A percentile compares a stretch with the other conserved stretches of the same genome.
Evolutionary conservation across 1,284 basidiomycete genomes (phyloP).

Genomic region (Malassezia vespertilionis): DNA sequence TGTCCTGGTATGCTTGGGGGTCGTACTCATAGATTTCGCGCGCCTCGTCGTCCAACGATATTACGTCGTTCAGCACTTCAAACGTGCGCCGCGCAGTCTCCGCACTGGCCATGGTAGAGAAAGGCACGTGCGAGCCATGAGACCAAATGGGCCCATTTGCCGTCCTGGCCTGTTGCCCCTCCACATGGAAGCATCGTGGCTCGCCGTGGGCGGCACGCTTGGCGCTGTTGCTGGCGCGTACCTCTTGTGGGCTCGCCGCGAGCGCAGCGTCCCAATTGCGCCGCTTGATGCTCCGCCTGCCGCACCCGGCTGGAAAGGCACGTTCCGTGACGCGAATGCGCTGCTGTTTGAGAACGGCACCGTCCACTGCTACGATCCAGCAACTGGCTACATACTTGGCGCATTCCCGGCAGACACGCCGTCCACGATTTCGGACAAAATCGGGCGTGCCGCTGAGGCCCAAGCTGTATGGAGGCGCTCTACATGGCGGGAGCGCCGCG

Average conservation of each 20-base stretch:
- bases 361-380: conserved; percentile 82
- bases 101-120: background rate
- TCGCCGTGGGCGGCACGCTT: background rate
- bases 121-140: background rate
- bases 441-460: conserved; percentile 58
- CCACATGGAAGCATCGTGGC: background rate
- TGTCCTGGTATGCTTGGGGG: conserved; percentile 58
- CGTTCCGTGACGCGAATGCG: conserved; percentile 13
- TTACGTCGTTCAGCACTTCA: conserved; percentile 67
- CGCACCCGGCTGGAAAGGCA: conserved; percentile 24
- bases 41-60: conserved; percentile 23
- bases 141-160: conserved; percentile 9
- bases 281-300: conserved; percentile 23
- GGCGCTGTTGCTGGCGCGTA: background rate
- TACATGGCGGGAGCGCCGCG: conserved; percentile 64
- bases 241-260: background rate
- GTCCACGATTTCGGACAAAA: conserved; percentile 61
- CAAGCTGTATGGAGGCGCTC: conserved; percentile 63
- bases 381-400: conserved; percentile 66
- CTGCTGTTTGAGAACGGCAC: conserved; percentile 45
- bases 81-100: conserved; percentile 63
- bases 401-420: conserved; percentile 61
- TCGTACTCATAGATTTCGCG: conserved; percentile 54
- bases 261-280: background rate
- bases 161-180: background rate